Base-by-base conservation (phyloP, 495 filamentous ascomycete genomes). In the Aspergillus bridgeri region DNA sequence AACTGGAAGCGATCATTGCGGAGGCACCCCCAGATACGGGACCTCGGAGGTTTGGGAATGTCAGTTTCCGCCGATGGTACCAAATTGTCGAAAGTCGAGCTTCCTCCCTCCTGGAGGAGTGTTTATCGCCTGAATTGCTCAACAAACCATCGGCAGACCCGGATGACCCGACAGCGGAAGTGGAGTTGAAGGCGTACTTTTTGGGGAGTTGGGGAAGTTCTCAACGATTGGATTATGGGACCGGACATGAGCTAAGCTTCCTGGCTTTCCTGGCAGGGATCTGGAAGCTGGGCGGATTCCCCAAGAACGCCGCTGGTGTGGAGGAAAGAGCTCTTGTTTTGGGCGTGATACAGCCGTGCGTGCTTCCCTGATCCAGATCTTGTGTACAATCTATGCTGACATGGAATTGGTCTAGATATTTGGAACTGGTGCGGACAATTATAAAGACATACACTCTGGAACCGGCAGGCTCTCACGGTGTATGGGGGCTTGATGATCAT, bases 401-500 rank as follows among this genome's bases (percentile, higher is more conserved):
- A 43, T 1, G 13, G 17, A 48, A 24, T 0, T 19, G 5, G 18
- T 33, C 7, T 64, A 91, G 88, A n/a, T 98, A 98, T 63, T 81
- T 98, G 3, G 73, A 79, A 19, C 80, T 97, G 44, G 88, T 96
- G 79, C 89, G 92, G 24, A 74, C 76, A 8, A 79, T 98, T 5
- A 96, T 98, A 67, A 85, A 82, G 50, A 89, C 88, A 21, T 98
- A 98, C 74, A 96, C 94, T 50, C 86, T 98, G 47, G 94, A 98
- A 65, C 94, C 94, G 6, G 94, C 94, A 0, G 93, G 92, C 20
- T 94, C 91, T 6, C 91, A 96, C 65, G 93, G 93, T 17, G 94
- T 98, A 25, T 98, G 94, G 94, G 94, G 94, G 5, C 79, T 99
- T 19, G 94, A 99, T 65, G 94, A 99, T 70, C 96, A 98, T 79